These are phyloP conservation scores for Phylloporus scabripes DNA, from an alignment of 768 basidiomycete species.

Conservation along the genomic window DNA sequence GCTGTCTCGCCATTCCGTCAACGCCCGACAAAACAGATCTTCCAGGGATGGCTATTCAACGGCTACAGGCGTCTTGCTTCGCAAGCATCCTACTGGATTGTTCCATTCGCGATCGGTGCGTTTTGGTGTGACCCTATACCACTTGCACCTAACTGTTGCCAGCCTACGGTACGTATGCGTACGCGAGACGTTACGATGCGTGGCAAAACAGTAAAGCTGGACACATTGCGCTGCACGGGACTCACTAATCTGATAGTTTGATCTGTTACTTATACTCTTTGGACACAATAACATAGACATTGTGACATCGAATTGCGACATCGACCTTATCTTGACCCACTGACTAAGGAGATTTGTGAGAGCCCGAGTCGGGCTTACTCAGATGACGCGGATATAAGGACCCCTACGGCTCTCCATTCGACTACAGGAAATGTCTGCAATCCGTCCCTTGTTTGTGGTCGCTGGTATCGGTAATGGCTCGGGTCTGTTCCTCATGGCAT, in stretches of 20 bases:
- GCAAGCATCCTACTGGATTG: slow-evolving; percentile 71
- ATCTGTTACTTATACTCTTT: slow-evolving; percentile 10
- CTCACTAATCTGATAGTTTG: slow-evolving; percentile 16
- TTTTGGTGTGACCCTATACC: slow-evolving; percentile 10
- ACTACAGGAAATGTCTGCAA: slow-evolving; percentile 23
- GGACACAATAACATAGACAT: slow-evolving; percentile 15
- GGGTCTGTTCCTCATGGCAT: slow-evolving; percentile 18
- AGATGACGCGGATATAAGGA: slow-evolving; percentile 12
- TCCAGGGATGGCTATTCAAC: slow-evolving; percentile 79
- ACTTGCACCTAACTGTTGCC: not conserved
- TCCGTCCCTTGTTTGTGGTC: slow-evolving; percentile 52
- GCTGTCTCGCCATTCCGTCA: slow-evolving; percentile 82
- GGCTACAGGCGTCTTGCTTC: slow-evolving; percentile 72
- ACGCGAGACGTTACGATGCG: slow-evolving; percentile 65
- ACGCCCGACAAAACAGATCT: slow-evolving; percentile 62
- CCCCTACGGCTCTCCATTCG: not conserved
- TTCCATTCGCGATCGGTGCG: slow-evolving; percentile 77
- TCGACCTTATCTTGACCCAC: slow-evolving; percentile 6
- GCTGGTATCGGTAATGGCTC: slow-evolving; percentile 47
- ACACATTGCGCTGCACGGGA: slow-evolving; percentile 47
- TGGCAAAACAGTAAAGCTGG: slow-evolving; percentile 81
- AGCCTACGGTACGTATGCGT: slow-evolving; percentile 78
- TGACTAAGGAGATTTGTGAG: slow-evolving; percentile 12
- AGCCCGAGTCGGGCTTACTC: slow-evolving; percentile 15
- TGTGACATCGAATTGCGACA: slow-evolving; percentile 8